These are phyloP conservation scores for Pelargonium australe DNA, from an alignment of 441 rosid species.

Conservation along the genomic window DNA sequence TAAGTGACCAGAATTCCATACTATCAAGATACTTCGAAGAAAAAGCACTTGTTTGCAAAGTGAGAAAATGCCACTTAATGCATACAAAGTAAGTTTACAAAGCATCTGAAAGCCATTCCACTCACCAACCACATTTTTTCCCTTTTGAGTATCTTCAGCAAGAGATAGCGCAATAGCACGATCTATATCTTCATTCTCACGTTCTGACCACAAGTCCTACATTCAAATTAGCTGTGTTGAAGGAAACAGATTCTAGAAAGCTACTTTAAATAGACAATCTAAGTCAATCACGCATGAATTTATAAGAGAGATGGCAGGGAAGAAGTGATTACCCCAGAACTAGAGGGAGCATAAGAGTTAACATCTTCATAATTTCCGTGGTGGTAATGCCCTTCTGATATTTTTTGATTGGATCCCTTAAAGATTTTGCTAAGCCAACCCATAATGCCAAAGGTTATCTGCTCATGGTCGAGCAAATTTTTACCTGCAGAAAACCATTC, in stretches of 20 bases:
- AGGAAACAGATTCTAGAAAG: background rate
- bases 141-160: slow-evolving; percentile 51
- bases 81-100: too few species aligned
- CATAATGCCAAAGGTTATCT: slow-evolving; percentile 44
- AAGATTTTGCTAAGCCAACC: slow-evolving; percentile 87
- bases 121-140: slow-evolving; percentile 47
- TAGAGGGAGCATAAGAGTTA: slow-evolving; percentile 46
- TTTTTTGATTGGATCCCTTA: slow-evolving; percentile 60
- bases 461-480: slow-evolving; percentile 39
- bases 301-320: slow-evolving; percentile 6
- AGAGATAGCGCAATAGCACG: slow-evolving; percentile 80
- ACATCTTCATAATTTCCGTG: slow-evolving; percentile 40
- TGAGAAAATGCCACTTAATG: too few species aligned
- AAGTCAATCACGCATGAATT: background rate
- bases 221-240: slow-evolving; percentile 19
- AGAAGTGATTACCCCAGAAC: slow-evolving; percentile 41
- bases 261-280: background rate
- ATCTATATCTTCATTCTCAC: slow-evolving; percentile 64
- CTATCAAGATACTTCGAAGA: too few species aligned
- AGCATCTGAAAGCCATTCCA: slow-evolving; percentile 16
- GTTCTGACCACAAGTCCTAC: slow-evolving; percentile 51
- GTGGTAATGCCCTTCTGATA: slow-evolving; percentile 41
- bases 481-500: slow-evolving; percentile 35
- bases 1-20: too few species aligned
- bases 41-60: too few species aligned